Base-by-base conservation (phyloP, 2,329 filamentous ascomycete species). In the Biscogniauxia sp. region DNA sequence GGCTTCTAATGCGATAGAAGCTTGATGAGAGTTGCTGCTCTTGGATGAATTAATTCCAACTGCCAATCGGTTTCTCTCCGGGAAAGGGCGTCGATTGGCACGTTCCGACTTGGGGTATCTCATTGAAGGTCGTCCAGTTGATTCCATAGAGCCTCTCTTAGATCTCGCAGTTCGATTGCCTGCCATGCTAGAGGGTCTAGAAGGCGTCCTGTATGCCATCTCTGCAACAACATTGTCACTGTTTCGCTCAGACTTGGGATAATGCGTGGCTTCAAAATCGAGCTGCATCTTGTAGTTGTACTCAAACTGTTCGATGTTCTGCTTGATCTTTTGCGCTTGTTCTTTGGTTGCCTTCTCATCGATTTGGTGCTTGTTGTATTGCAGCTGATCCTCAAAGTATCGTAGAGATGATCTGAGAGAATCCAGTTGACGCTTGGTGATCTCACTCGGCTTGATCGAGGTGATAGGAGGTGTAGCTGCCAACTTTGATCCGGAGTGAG, bases 321-420 rank as follows among this genome's bases (percentile, higher is more conserved):
- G 71, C 15, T 76, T 73, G 59, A 84, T 69, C 28, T 75, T 68
- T 26, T 74, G 67, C 2, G 75, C 77, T 82, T 58, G 51, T 5
- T 51, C 15, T n/a, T 54, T 19, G 49, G 61, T 56, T 13, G 11
- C 19, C 50, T 62, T 53, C 25, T 62, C 83, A 60, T 88, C 85
- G 63, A 88, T 85, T 65, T 88, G 85, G 63, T 88, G 84, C 64
- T 80, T 82, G 69, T 88, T 88, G 75, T 84, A 86, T 56, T 81
- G 79, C 52, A 88, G 72, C 65, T 88, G 85, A 61, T 84, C 81
- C 63, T 87, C 81, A 50, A 83, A 77, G 60, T 82, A 81, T 67
- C 81, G 84, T 61, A 88, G 76, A n/a, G 80, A 79, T n/a, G 70
- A 67, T 50, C 78, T 79, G 57, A 88, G 78, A 51, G 75, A 73